Percentiles rank a stretch among this genome's conserved stretches.
Evolutionary conservation across 805 yeast genomes (phyloP).

Genomic region (Sugiyamaella smithiae): DNA sequence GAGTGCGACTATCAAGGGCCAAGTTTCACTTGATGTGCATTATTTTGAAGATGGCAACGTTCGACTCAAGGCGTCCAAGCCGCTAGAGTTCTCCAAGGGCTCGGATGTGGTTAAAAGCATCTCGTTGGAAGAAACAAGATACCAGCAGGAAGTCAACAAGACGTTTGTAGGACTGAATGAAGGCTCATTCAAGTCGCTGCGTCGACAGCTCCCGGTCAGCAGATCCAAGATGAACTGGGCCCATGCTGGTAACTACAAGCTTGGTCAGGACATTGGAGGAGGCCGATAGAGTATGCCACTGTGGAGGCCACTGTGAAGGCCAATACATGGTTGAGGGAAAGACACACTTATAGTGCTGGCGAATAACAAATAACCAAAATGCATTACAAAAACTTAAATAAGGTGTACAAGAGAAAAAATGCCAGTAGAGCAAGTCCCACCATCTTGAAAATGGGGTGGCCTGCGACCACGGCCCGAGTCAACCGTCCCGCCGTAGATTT

Average conservation of each 20-base stretch:
- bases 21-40: constrained; percentile 69
- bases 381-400: constrained; percentile 46
- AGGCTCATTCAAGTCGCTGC: constrained; percentile 70
- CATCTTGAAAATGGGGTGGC: constrained; percentile 58
- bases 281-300: constrained; percentile 4
- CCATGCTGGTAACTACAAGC: constrained; percentile 80
- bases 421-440: constrained; percentile 54
- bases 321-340: background rate
- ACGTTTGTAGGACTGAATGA: constrained; percentile 75
- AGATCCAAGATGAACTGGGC: constrained; percentile 95
- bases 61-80: constrained; percentile 53
- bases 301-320: background rate
- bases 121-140: constrained; percentile 52
- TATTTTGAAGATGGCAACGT: constrained; percentile 97
- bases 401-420: constrained; percentile 56
- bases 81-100: constrained; percentile 15
- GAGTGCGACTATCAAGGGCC: constrained; percentile 45
- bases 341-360: background rate
- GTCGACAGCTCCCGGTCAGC: constrained; percentile 91
- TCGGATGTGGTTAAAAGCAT: constrained; percentile 44
- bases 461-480: constrained; percentile 52
- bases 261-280: constrained; percentile 49
- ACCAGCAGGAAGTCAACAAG: constrained; percentile 57
- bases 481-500: constrained; percentile 51
- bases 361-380: constrained; percentile 7